phyloP scores from a whole-genome alignment of 352 stramenopile species.

The Globisporangium iwayamae region DNA sequence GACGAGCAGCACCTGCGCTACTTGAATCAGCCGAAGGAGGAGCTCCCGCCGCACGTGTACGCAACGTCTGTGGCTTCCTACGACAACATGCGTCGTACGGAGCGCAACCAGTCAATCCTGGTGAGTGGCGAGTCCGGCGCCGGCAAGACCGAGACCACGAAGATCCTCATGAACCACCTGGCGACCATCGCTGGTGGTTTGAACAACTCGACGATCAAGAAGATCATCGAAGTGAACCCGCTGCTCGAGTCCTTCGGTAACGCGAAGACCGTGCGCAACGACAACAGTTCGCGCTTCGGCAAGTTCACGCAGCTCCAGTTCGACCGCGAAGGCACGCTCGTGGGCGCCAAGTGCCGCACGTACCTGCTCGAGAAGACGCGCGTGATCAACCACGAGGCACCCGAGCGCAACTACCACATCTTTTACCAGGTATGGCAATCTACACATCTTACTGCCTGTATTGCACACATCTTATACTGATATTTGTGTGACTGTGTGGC shows the following conservation, averaged over 20 bases:
- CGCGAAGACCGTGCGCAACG: slow-evolving; percentile 96
- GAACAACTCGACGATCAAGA: slow-evolving; percentile 94
- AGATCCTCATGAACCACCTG: slow-evolving; percentile 90
- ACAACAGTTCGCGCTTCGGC: slow-evolving; percentile 96
- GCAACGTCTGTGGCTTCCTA: slow-evolving; percentile 75
- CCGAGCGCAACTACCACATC: slow-evolving; percentile 97
- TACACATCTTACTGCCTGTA: neutral
- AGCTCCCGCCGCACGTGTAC: slow-evolving; percentile 79
- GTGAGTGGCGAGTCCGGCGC: slow-evolving; percentile 87
- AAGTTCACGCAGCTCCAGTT: slow-evolving; percentile 98
- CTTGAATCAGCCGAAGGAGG: slow-evolving; percentile 66
- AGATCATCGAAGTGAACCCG: slow-evolving; percentile 97
- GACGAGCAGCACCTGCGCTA: slow-evolving; percentile 80
- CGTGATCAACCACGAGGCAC: slow-evolving; percentile 91
- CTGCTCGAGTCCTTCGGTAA: slow-evolving; percentile 99
- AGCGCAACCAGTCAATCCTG: slow-evolving; percentile 83
- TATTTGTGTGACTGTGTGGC: neutral
- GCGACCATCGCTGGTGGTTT: slow-evolving; percentile 70
- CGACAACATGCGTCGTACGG: slow-evolving; percentile 65
- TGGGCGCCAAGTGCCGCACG: slow-evolving; percentile 93
- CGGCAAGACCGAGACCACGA: slow-evolving; percentile 94
- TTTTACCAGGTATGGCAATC: slow-evolving; percentile 84
- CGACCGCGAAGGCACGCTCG: slow-evolving; percentile 69
- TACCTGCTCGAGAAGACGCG: slow-evolving; percentile 97
- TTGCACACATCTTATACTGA: neutral